phyloP scores from a whole-genome alignment of 164 flowering plant species.

The Vitis rotundifolia region DNA sequence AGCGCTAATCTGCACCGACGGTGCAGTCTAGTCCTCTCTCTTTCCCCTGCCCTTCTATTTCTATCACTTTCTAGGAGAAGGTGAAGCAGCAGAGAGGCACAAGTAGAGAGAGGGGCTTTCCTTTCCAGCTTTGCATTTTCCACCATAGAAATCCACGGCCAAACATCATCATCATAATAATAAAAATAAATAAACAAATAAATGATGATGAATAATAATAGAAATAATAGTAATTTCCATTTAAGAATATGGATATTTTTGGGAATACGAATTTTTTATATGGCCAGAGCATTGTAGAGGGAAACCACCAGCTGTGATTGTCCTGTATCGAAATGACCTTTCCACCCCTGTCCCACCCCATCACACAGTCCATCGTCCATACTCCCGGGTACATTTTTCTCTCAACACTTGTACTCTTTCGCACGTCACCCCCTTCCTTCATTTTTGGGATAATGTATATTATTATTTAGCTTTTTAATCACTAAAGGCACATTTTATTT shows the following conservation, averaged over 20 bases:
- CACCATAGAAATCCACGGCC: constrained; percentile 36
- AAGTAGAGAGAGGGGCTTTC: constrained; percentile 12
- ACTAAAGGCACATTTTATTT: too few relatives aligned
- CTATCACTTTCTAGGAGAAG: not conserved
- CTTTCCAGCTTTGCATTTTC: constrained; percentile 26
- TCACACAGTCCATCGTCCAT: too few relatives aligned
- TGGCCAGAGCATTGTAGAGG: constrained; percentile 4
- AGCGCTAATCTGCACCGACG: constrained; percentile 19
- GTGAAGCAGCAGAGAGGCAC: constrained; percentile 14
- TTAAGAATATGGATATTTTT: not conserved
- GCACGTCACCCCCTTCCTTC: constrained; percentile 1
- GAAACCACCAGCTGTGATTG: constrained; percentile 23
- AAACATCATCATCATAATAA: not conserved
- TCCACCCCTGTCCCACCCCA: constrained; percentile 4
- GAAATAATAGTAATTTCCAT: not conserved
- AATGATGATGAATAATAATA: not conserved
- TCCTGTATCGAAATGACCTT: constrained; percentile 16
- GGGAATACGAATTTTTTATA: not conserved
- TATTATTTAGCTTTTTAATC: too few relatives aligned
- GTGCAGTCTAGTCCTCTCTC: constrained; percentile 12
- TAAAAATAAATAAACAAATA: not conserved
- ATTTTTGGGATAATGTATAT: not conserved
- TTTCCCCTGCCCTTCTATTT: not conserved
- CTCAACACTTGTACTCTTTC: not conserved
- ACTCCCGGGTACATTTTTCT: not conserved